These are phyloP conservation scores for Diaporthe velutina DNA, from an alignment of 2,329 filamentous ascomycete species.

Conservation along the genomic window DNA sequence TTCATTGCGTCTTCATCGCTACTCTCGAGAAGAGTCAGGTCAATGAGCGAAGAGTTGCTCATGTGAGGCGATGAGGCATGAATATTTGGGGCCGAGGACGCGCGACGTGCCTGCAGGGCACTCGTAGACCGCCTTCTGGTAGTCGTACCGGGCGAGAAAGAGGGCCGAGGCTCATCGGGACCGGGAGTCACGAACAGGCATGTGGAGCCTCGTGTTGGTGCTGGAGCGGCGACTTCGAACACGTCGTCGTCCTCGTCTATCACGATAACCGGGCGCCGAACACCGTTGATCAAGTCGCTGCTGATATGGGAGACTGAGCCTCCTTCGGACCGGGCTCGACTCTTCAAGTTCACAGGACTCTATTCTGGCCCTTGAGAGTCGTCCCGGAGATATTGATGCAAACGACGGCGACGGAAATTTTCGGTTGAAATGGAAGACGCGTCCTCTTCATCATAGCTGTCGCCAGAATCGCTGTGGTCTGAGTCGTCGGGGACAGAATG, in stretches of 20 bases:
- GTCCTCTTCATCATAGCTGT: background rate
- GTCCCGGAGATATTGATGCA: background rate
- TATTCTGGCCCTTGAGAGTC: background rate
- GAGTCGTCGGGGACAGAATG: background rate
- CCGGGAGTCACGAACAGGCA: background rate
- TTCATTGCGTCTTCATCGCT: background rate
- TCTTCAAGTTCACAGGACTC: background rate
- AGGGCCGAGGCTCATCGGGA: background rate
- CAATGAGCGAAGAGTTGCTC: background rate
- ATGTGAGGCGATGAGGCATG: background rate
- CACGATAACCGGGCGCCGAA: background rate
- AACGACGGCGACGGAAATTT: accelerated
- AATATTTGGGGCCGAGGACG: background rate
- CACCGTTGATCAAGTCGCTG: background rate
- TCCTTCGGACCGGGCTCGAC: background rate
- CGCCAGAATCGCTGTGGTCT: background rate
- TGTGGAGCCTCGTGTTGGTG: background rate
- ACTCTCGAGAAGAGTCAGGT: background rate
- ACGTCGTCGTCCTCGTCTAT: background rate
- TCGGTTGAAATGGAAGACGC: background rate
- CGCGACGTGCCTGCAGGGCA: background rate
- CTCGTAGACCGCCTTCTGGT: background rate
- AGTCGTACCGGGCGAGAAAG: background rate
- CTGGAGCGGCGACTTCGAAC: background rate
- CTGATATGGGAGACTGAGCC: background rate